Evolutionary conservation across 2,329 filamentous ascomycete species (phyloP), one percentile per base, ranked within the genome.

Genomic region (Cercospora berteroae): DNA sequence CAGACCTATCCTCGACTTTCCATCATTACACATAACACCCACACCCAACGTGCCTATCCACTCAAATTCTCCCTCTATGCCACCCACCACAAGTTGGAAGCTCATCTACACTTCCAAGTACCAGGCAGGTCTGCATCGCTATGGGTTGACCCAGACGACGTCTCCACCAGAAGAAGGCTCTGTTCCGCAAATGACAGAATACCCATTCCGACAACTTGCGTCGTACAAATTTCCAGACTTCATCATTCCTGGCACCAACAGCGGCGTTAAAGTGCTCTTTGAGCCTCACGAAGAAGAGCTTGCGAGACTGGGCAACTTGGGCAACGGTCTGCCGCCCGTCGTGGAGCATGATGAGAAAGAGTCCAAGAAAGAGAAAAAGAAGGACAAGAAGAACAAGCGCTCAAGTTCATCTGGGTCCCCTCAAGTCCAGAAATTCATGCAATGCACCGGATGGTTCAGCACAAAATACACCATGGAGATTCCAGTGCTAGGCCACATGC

Each of bases 281-380:
- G 67, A 69, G 10, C 60, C 64, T 25, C 67, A 69, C n/a, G 67
- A 69, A 29, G 67, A 64, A 16, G 64, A 66, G 18, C 48, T 69
- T 10, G 56, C 55, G 6, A 56, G 67, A 4, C n/a, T 56, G n/a
- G 67, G 67, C 1, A 62, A 61, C 56, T 23, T 64, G 5, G n/a
- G 18, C 2, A 50, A 48, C 42, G 25, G 27, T 20, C n/a, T 20
- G n/a, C 13, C 27, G n/a, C 52, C 25, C 27, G 52, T 31, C n/a
- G 55, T 18, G 6, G 55, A 58, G 29, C 29, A 58, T 9, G 31
- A 36, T 0, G 31, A 58, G 55, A 58, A 33, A n/a, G 31, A 58
- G n/a, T 20, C 16, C 27, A 58, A 58, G n/a, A 36, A 33, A 7
- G 18, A 25, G 20, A 58, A 58, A n/a, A 58, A 58, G 55, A 58